Evolutionary conservation across 2,329 filamentous ascomycete species (phyloP).

Genomic region (Aspergillus quadrilineatus): DNA sequence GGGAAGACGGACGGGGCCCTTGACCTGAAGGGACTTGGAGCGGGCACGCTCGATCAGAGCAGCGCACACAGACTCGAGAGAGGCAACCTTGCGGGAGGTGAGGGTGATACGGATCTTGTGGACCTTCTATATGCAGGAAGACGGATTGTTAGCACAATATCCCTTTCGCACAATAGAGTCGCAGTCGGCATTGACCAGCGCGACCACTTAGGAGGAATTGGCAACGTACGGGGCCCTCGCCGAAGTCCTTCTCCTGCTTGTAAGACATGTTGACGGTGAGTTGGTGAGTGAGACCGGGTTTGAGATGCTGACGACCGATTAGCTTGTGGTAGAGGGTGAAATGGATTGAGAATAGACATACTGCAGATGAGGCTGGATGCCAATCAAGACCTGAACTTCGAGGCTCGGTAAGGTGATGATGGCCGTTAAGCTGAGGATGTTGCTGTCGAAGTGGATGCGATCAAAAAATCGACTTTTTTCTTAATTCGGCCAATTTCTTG

Average conservation of each 20-base stretch:
- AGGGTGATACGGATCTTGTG: conserved; percentile 99
- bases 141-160: conserved; percentile 18
- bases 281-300: conserved; percentile 29
- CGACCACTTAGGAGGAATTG: not conserved
- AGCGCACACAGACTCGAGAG: conserved; percentile 96
- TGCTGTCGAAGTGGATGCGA: conserved; percentile 14
- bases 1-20: conserved; percentile 95
- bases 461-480: conserved; percentile 12
- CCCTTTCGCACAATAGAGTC: conserved; percentile 1
- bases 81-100: conserved; percentile 88
- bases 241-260: conserved; percentile 93
- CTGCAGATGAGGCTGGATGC: conserved; percentile 35
- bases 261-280: conserved; percentile 71
- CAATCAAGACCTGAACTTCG: conserved; percentile 80
- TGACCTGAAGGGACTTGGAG: conserved; percentile 96
- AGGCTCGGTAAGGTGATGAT: conserved; percentile 80
- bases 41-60: conserved; percentile 99
- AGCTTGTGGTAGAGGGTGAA: not conserved
- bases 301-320: conserved; percentile 20
- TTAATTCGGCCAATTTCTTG: conserved; percentile 19
- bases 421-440: conserved; percentile 26
- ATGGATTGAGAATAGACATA: conserved; percentile 15
- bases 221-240: conserved; percentile 74
- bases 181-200: not conserved
- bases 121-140: conserved; percentile 64